Evolutionary conservation across 1,284 basidiomycete genomes (phyloP).

Genomic region (Sporisorium graminicola): DNA sequence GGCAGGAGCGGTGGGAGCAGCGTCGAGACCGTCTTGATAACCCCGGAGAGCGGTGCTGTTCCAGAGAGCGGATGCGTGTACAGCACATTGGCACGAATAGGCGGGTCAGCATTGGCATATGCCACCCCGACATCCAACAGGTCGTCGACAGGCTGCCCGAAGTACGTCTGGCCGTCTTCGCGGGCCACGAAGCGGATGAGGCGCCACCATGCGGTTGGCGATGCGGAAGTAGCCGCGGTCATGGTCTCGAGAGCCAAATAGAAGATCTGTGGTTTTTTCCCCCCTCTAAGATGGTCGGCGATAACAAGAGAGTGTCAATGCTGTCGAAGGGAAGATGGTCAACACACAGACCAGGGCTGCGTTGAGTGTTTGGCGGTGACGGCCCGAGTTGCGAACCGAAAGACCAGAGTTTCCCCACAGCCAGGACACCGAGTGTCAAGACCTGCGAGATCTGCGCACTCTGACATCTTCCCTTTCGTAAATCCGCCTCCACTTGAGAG

Average conservation of each 20-base stretch:
- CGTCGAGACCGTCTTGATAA: slow-evolving; percentile 43
- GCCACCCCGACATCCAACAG: slow-evolving; percentile 46
- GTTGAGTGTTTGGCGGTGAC: too few species aligned
- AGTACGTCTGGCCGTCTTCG: slow-evolving; percentile 52
- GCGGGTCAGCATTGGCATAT: slow-evolving; percentile 19
- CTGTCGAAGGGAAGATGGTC: background rate
- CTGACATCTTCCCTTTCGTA: slow-evolving; percentile 2
- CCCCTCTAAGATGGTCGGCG: background rate
- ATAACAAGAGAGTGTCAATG: background rate
- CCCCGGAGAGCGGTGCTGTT: slow-evolving; percentile 17
- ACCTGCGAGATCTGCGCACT: background rate
- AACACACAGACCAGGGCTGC: too few species aligned
- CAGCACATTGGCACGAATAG: slow-evolving; percentile 34
- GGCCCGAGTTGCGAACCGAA: too few species aligned
- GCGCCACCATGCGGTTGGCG: slow-evolving; percentile 45
- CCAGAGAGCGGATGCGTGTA: slow-evolving; percentile 27
- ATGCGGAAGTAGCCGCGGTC: background rate
- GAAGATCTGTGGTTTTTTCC: background rate
- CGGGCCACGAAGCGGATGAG: slow-evolving; percentile 59
- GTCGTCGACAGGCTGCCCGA: slow-evolving; percentile 52
- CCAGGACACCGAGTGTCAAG: background rate
- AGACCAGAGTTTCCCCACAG: background rate
- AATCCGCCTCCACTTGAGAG: slow-evolving; percentile 20
- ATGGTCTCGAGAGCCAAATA: too few species aligned
- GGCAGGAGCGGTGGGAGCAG: slow-evolving; percentile 46